Conservation (phyloP, 805 yeast species). For the Blastobotrys terrestris region DNA sequence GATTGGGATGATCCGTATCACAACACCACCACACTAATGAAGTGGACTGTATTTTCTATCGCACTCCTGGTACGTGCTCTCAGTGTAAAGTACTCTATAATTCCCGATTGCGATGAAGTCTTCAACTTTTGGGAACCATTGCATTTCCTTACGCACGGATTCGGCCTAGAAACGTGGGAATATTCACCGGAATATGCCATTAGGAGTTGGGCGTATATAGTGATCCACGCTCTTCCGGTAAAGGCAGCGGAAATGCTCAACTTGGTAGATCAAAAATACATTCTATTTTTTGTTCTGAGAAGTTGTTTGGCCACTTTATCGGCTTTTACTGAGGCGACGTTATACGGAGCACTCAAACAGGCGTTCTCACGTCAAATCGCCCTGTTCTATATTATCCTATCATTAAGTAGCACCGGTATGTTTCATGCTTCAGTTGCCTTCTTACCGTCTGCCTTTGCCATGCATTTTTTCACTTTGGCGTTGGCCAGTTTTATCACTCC, state of each 20-base stretch:
- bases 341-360: conserved; percentile 39
- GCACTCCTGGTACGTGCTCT: conserved; percentile 26
- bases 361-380: conserved; percentile 39
- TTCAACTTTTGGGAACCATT: conserved; percentile 95
- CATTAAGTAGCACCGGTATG: conserved; percentile 70
- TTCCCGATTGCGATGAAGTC: conserved; percentile 88
- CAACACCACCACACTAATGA: neutral
- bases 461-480: conserved; percentile 38
- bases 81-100: conserved; percentile 53
- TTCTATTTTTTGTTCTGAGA: conserved; percentile 50
- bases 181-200: conserved; percentile 87
- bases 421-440: conserved; percentile 83
- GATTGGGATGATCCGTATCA: neutral
- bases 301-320: conserved; percentile 36
- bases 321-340: conserved; percentile 46
- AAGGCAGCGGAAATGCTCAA: conserved; percentile 14
- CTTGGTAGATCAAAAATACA: conserved; percentile 14
- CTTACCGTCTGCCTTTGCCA: conserved; percentile 75
- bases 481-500: conserved; percentile 20
- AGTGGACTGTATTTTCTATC: conserved; percentile 12
- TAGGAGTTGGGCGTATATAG: conserved; percentile 74
- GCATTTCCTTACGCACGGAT: conserved; percentile 66
- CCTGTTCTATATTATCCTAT: conserved; percentile 56
- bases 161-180: conserved; percentile 96
- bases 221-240: conserved; percentile 36